phyloP scores from a whole-genome alignment of 2,329 filamentous ascomycete genomes.

The Phialophora chinensis region DNA sequence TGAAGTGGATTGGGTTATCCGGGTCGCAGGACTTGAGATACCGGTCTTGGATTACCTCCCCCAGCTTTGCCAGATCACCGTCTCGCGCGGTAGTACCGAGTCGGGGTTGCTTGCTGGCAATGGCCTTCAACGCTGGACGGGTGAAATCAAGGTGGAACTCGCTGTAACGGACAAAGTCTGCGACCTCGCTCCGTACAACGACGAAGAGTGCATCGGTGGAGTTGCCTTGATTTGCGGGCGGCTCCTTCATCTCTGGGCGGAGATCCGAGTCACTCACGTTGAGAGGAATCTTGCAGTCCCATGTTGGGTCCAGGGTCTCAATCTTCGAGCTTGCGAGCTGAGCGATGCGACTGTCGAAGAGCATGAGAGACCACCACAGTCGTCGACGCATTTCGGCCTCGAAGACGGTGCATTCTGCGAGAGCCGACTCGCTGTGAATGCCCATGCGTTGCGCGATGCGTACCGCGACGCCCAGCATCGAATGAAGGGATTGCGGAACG shows the following conservation, averaged over 20 bases:
- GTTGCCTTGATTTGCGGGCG: slow-evolving; percentile 42
- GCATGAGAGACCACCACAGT: slow-evolving; percentile 47
- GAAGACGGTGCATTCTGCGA: slow-evolving; percentile 58
- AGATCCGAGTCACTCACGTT: slow-evolving; percentile 54
- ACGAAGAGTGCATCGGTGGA: slow-evolving; percentile 55
- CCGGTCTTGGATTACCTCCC: slow-evolving; percentile 52
- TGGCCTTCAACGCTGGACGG: slow-evolving; percentile 48
- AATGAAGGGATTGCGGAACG: slow-evolving; percentile 51
- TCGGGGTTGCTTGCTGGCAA: slow-evolving; percentile 39
- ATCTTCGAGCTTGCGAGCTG: slow-evolving; percentile 40
- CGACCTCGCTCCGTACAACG: slow-evolving; percentile 52
- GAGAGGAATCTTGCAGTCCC: slow-evolving; percentile 51
- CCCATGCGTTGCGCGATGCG: slow-evolving; percentile 48
- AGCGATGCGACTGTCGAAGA: slow-evolving; percentile 52
- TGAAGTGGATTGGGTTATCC: slow-evolving; percentile 54
- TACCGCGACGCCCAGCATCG: slow-evolving; percentile 49
- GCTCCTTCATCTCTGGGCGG: slow-evolving; percentile 46
- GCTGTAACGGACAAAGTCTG: slow-evolving; percentile 49
- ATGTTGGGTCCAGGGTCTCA: slow-evolving; percentile 40
- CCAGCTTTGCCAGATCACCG: slow-evolving; percentile 46
- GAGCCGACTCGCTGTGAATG: slow-evolving; percentile 52
- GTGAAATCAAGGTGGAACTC: slow-evolving; percentile 55
- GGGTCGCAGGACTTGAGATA: slow-evolving; percentile 53
- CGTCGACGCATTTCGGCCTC: slow-evolving; percentile 48
- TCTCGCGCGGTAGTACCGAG: slow-evolving; percentile 35